Evolutionary conservation across 75 land plant genomes (phyloP).

Genomic region (Picea sitchensis): DNA sequence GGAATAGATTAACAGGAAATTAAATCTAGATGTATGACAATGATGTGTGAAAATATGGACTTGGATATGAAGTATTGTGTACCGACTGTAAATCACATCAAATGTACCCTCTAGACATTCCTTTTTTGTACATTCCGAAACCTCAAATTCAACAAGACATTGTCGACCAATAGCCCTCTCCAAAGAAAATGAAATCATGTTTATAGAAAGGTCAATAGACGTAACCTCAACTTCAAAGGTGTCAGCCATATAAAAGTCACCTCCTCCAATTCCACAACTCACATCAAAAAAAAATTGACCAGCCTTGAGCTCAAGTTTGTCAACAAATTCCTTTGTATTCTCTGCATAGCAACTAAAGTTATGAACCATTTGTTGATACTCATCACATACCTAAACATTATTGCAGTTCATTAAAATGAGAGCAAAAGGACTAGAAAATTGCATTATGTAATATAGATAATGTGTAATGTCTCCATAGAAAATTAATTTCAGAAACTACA

Average conservation of each 20-base stretch:
- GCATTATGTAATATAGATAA: constrained; percentile 3
- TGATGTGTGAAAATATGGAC: constrained; percentile 22
- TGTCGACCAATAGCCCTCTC: constrained; percentile 93
- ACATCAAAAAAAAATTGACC: constrained; percentile 95
- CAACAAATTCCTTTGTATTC: constrained; percentile 92
- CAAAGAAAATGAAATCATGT: constrained; percentile 96
- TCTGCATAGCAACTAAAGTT: constrained; percentile 43
- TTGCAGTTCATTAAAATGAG: not conserved
- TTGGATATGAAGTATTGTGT: constrained; percentile 97
- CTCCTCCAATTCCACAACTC: constrained; percentile 99
- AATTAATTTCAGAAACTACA: not conserved
- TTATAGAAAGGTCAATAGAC: constrained; percentile 96
- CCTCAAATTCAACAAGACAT: constrained; percentile 94
- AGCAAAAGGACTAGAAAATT: not conserved
- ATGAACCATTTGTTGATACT: too few relatives aligned
- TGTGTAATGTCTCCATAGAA: constrained; percentile 18
- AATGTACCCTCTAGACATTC: constrained; percentile 59
- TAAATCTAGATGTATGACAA: not conserved
- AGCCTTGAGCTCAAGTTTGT: constrained; percentile 74
- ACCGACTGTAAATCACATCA: constrained; percentile 98
- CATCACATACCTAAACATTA: not conserved
- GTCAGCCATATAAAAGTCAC: constrained; percentile 99
- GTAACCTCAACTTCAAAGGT: constrained; percentile 83
- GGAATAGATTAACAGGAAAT: not conserved
- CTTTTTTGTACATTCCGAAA: constrained; percentile 90